Evolutionary conservation across 2,329 filamentous ascomycete species (phyloP).

Genomic region (Aspergillaceae sp.): DNA sequence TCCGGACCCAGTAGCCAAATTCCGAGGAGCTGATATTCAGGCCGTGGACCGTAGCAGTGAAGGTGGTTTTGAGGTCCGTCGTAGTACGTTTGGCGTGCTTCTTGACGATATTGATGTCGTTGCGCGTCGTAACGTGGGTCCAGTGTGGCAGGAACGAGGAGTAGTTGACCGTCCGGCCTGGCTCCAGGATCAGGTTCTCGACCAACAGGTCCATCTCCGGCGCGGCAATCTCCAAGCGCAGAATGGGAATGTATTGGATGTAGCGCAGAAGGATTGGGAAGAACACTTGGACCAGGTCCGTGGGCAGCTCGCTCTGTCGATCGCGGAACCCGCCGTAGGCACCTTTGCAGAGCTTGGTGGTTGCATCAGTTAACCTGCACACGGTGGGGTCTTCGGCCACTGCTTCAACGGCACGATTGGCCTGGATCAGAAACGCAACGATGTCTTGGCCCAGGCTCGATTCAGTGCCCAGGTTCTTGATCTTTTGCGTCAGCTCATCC

Average conservation of each 20-base stretch:
- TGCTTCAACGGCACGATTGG: slow-evolving; percentile 58
- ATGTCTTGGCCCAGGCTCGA: slow-evolving; percentile 64
- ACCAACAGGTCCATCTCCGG: slow-evolving; percentile 77
- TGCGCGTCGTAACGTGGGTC: slow-evolving; percentile 71
- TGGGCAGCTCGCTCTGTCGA: slow-evolving; percentile 62
- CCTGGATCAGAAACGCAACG: slow-evolving; percentile 60
- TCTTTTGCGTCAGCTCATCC: slow-evolving; percentile 49
- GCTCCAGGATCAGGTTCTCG: slow-evolving; percentile 85
- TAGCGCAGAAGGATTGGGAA: slow-evolving; percentile 66
- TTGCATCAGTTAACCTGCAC: slow-evolving; percentile 57
- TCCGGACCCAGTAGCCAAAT: slow-evolving; percentile 78
- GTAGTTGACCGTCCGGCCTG: slow-evolving; percentile 71
- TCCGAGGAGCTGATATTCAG: slow-evolving; percentile 78
- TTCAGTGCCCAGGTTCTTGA: slow-evolving; percentile 51
- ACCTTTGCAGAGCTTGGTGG: slow-evolving; percentile 58
- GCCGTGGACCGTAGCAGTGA: slow-evolving; percentile 72
- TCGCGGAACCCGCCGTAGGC: slow-evolving; percentile 58
- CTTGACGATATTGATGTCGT: slow-evolving; percentile 78
- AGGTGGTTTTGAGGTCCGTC: slow-evolving; percentile 58
- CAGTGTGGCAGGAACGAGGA: slow-evolving; percentile 85
- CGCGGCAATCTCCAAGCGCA: slow-evolving; percentile 75
- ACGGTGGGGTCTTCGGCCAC: slow-evolving; percentile 66
- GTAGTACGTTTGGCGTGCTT: slow-evolving; percentile 58
- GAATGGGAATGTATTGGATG: slow-evolving; percentile 82
- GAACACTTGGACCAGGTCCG: slow-evolving; percentile 71